A percentile compares a stretch with the other conserved stretches of the same genome.
These are phyloP conservation scores for Kwoniella shivajii DNA, from an alignment of 1,284 basidiomycete genomes.

Conservation along the genomic window DNA sequence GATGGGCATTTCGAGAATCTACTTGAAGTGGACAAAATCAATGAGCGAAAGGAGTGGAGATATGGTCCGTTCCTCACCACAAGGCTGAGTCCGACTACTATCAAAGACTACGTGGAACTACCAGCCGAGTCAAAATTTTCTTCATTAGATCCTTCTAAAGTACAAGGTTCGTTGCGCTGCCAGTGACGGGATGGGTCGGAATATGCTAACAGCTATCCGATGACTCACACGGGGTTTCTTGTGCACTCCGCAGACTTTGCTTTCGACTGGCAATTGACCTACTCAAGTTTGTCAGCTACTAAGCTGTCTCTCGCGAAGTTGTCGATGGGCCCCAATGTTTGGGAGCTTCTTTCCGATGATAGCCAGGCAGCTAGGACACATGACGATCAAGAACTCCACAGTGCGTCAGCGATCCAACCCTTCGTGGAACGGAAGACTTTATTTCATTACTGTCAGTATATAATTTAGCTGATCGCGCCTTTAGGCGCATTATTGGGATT, in stretches of 20 bases:
- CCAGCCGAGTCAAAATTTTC: no score
- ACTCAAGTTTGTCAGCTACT: neutral
- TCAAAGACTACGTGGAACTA: neutral
- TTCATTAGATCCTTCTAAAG: neutral
- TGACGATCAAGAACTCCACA: neutral
- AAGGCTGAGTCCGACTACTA: neutral
- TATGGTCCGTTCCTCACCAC: neutral
- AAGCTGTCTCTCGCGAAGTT: neutral
- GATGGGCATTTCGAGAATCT: neutral
- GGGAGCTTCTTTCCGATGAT: neutral
- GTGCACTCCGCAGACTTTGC: neutral
- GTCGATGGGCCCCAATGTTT: neutral
- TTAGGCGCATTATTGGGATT: neutral
- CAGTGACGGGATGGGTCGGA: no score
- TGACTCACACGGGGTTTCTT: neutral
- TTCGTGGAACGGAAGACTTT: neutral
- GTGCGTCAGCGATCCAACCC: neutral
- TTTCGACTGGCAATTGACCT: neutral
- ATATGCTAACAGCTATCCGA: no score
- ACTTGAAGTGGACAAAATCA: neutral
- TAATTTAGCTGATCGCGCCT: neutral
- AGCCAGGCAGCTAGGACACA: neutral
- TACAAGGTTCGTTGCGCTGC: no score
- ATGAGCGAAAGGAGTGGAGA: neutral
- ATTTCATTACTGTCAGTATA: neutral